Conservation (phyloP, 495 filamentous ascomycete species). For the Podospora pseudoanserina region DNA sequence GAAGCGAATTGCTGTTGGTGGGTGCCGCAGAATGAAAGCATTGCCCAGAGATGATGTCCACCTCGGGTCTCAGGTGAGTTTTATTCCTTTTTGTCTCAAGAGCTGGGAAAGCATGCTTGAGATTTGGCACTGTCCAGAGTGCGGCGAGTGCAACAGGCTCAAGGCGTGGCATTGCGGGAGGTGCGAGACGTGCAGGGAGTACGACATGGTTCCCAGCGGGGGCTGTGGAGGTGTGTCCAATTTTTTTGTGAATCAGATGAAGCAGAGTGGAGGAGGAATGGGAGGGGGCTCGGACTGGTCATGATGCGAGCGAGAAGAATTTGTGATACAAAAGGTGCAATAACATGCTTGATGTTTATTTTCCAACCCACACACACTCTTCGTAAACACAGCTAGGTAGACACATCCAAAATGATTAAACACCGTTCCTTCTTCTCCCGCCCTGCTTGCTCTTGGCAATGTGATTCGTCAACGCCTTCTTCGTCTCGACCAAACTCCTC, state of each 20-base stretch:
- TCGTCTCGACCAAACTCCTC: constrained; percentile 79
- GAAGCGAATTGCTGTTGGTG: too few relatives aligned
- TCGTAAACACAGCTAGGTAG: not conserved
- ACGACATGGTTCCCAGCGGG: not conserved
- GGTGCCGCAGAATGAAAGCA: too few relatives aligned
- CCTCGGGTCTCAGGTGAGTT: too few relatives aligned
- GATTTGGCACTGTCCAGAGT: too few relatives aligned
- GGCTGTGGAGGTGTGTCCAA: not conserved
- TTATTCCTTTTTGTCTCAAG: too few relatives aligned
- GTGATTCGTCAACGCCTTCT: constrained; percentile 74
- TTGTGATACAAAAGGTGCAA: not conserved
- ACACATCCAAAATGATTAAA: constrained; percentile 2
- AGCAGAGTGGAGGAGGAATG: not conserved
- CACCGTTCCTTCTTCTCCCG: constrained; percentile 70
- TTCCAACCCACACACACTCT: not conserved
- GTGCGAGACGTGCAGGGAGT: not conserved
- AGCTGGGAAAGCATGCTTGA: too few relatives aligned
- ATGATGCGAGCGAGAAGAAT: not conserved
- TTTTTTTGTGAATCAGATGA: not conserved
- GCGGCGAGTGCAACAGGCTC: too few relatives aligned
- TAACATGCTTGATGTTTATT: not conserved
- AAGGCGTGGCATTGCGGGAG: not conserved
- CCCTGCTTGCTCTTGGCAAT: constrained; percentile 78
- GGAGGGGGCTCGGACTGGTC: not conserved
- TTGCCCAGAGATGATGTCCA: too few relatives aligned